Conservation (phyloP, 805 yeast genomes). For the Nakazawaea siamensis region DNA sequence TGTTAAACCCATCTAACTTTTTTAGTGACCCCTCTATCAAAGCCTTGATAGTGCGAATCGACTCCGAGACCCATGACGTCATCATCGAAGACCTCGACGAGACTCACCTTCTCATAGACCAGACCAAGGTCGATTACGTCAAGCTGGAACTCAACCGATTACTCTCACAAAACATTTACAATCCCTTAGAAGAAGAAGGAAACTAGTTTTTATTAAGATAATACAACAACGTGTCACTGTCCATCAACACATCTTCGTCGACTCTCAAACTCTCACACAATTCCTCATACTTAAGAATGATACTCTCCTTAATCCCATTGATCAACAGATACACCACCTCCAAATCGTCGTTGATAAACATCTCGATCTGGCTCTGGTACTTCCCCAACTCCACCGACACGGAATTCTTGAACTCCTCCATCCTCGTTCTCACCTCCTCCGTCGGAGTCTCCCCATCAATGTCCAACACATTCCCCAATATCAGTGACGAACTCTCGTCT, state of each 20-base stretch:
- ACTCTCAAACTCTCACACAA: constrained; percentile 30
- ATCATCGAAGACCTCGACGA: constrained; percentile 78
- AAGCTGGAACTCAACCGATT: constrained; percentile 70
- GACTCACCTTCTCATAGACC: constrained; percentile 78
- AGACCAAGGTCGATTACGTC: constrained; percentile 64
- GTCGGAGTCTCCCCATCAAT: constrained; percentile 12
- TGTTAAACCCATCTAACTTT: background rate
- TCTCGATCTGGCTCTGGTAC: constrained; percentile 38
- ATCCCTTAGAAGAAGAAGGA: constrained; percentile 67
- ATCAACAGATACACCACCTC: constrained; percentile 43
- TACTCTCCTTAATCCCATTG: constrained; percentile 59
- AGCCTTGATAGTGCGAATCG: constrained; percentile 79
- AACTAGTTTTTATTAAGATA: constrained; percentile 21
- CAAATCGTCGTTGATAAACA: constrained; percentile 45
- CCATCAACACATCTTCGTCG: constrained; percentile 30
- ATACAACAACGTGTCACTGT: constrained; percentile 48
- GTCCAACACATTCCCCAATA: constrained; percentile 37
- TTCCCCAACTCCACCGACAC: constrained; percentile 50
- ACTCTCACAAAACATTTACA: constrained; percentile 76
- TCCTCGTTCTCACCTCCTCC: constrained; percentile 11
- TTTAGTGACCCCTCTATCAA: constrained; percentile 83
- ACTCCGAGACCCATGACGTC: constrained; percentile 67
- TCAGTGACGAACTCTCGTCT: constrained; percentile 39
- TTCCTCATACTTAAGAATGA: constrained; percentile 47
- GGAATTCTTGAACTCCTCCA: constrained; percentile 34